Conservation (phyloP, 805 yeast genomes). For the Wickerhamomyces pijperi region DNA sequence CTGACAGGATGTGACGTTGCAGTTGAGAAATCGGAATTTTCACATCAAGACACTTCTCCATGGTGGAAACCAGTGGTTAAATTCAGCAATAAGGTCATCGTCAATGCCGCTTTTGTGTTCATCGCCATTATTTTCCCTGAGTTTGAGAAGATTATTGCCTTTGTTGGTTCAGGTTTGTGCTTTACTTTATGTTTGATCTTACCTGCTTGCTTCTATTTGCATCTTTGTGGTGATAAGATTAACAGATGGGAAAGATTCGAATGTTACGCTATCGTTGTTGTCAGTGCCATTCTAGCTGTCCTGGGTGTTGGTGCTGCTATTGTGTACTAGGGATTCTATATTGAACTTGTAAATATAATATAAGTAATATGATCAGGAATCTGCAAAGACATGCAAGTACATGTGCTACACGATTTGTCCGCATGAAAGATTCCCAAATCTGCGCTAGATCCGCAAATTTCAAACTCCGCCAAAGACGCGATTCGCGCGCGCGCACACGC, state of each 20-base stretch:
- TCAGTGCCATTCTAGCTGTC: constrained; percentile 38
- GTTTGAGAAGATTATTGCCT: constrained; percentile 73
- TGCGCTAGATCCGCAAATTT: too few species aligned
- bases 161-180: constrained; percentile 73
- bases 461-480: too few species aligned
- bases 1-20: constrained; percentile 24
- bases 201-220: constrained; percentile 64
- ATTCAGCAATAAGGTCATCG: constrained; percentile 22
- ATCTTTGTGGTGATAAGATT: constrained; percentile 36
- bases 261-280: constrained; percentile 31
- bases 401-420: too few species aligned
- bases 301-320: constrained; percentile 52
- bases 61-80: constrained; percentile 12
- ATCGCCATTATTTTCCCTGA: constrained; percentile 61
- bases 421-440: too few species aligned
- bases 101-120: constrained; percentile 46
- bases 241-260: constrained; percentile 25
- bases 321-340: constrained; percentile 5
- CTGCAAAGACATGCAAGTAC: too few species aligned
- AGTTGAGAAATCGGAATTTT: constrained; percentile 3
- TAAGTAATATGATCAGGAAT: too few species aligned
- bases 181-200: constrained; percentile 69
- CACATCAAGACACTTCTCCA: constrained; percentile 10
- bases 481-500: too few species aligned
- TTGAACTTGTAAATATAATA: too few species aligned